Percentiles rank a stretch among this genome's conserved stretches.
These are phyloP conservation scores for Ambrosia hybrid DNA, from an alignment of 140 eudicot species.

Conservation along the genomic window DNA sequence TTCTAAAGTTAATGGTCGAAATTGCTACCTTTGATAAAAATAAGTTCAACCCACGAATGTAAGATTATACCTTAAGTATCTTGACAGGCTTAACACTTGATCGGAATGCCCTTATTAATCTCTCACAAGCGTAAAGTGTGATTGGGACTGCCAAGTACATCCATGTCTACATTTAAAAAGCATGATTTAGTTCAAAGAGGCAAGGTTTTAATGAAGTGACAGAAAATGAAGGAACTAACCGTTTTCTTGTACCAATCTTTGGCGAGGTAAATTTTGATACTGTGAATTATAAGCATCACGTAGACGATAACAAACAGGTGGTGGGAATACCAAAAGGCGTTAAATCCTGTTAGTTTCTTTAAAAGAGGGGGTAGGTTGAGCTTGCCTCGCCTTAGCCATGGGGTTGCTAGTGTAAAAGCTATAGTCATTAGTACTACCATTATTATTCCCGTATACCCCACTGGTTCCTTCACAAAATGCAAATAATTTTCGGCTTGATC, in stretches of 20 bases:
- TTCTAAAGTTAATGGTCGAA: background rate
- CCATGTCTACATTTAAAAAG: constrained; percentile 17
- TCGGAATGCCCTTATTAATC: constrained; percentile 19
- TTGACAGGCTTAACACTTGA: constrained; percentile 13
- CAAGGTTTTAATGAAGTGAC: background rate
- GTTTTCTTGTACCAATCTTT: constrained; percentile 85
- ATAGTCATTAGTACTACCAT: constrained; percentile 72
- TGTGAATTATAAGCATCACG: constrained; percentile 70
- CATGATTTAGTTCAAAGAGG: background rate
- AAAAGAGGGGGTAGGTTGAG: constrained; percentile 76
- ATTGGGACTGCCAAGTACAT: constrained; percentile 24
- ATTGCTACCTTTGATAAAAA: background rate
- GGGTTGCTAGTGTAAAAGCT: constrained; percentile 80
- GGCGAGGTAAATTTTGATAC: constrained; percentile 74
- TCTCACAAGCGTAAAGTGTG: constrained; percentile 14
- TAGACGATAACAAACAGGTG: constrained; percentile 84
- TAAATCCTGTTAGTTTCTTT: constrained; percentile 83
- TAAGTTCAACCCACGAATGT: background rate
- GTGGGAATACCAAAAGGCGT: constrained; percentile 98
- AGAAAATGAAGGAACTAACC: constrained; percentile 36
- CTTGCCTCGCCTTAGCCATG: constrained; percentile 53
- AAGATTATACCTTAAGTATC: constrained; percentile 23
- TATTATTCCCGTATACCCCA: constrained; percentile 65
- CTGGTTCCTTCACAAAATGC: constrained; percentile 20
- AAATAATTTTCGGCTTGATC: constrained; percentile 19